Conservation (phyloP, 2,329 filamentous ascomycete species). For the Paecilomyces fulvus region DNA sequence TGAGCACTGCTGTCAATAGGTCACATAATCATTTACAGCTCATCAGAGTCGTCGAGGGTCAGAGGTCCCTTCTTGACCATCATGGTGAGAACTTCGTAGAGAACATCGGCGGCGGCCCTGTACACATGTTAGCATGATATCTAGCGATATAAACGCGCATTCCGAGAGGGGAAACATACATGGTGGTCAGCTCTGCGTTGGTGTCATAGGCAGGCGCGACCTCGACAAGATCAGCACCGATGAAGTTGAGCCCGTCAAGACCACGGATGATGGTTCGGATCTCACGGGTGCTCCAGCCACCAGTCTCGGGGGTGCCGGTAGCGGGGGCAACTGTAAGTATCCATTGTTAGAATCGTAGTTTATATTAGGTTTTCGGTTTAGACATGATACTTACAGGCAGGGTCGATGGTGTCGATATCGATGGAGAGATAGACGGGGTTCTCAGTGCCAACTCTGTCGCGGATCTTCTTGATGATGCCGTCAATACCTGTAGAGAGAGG, state of each 20-base stretch:
- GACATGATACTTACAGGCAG: slow-evolving; percentile 51
- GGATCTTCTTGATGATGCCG: slow-evolving; percentile 71
- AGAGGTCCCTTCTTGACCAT: slow-evolving; percentile 74
- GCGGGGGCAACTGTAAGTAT: slow-evolving; percentile 29
- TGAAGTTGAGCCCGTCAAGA: slow-evolving; percentile 48
- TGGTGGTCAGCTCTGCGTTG: slow-evolving; percentile 49
- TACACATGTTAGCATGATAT: slow-evolving; percentile 7
- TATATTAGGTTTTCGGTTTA: neutral
- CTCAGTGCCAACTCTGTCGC: slow-evolving; percentile 62
- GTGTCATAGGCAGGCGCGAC: slow-evolving; percentile 56
- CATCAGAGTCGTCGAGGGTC: slow-evolving; percentile 23
- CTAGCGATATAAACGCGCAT: neutral
- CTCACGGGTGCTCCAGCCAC: slow-evolving; percentile 54
- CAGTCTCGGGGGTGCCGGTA: slow-evolving; percentile 54
- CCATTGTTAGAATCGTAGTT: neutral
- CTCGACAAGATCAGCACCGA: slow-evolving; percentile 55
- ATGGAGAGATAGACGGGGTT: slow-evolving; percentile 74
- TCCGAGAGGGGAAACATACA: slow-evolving; percentile 18
- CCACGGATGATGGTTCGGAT: slow-evolving; percentile 51
- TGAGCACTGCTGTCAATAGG: neutral
- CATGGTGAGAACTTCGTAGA: slow-evolving; percentile 72
- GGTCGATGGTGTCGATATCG: slow-evolving; percentile 83
- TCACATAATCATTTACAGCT: neutral
- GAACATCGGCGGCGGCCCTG: slow-evolving; percentile 45
- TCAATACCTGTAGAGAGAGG: slow-evolving; percentile 38